phyloP scores from a whole-genome alignment of 768 basidiomycete genomes.

The Pisolithus microcarpus region DNA sequence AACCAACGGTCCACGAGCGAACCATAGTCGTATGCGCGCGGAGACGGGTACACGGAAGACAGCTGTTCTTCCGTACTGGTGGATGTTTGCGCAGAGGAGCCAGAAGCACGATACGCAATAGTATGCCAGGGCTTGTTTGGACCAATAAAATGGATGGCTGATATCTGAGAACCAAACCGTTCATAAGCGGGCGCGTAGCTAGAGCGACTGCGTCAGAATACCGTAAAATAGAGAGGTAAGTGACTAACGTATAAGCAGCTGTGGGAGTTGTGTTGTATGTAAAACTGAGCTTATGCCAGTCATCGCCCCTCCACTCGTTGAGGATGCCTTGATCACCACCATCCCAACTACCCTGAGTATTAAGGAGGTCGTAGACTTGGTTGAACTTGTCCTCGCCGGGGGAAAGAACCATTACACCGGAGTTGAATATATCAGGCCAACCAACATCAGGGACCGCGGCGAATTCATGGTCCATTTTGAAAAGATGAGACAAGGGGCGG shows the following conservation, averaged over 20 bases:
- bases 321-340: conserved; percentile 98
- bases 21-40: conserved; percentile 65
- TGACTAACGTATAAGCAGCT: conserved; percentile 87
- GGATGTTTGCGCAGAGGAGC: conserved; percentile 25
- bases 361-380: conserved; percentile 61
- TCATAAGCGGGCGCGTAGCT: conserved; percentile 97
- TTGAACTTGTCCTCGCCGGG: conserved; percentile 81
- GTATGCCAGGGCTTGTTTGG: conserved; percentile 93
- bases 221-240: conserved; percentile 17
- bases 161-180: conserved; percentile 83
- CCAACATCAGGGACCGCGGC: conserved; percentile 95
- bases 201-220: conserved; percentile 19
- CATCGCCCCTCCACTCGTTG: conserved; percentile 83
- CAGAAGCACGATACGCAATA: conserved; percentile 61
- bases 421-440: conserved; percentile 99
- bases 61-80: conserved; percentile 26
- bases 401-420: conserved; percentile 83
- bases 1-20: conserved; percentile 89
- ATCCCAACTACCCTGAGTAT: conserved; percentile 84
- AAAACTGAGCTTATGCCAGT: conserved; percentile 95
- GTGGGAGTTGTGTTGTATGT: conserved; percentile 98
- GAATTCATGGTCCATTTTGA: conserved; percentile 73
- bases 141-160: conserved; percentile 90
- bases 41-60: conserved; percentile 11
- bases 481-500: conserved; percentile 88